Evolutionary conservation across 2,329 filamentous ascomycete species (phyloP).

Genomic region (Apiospora aurea): DNA sequence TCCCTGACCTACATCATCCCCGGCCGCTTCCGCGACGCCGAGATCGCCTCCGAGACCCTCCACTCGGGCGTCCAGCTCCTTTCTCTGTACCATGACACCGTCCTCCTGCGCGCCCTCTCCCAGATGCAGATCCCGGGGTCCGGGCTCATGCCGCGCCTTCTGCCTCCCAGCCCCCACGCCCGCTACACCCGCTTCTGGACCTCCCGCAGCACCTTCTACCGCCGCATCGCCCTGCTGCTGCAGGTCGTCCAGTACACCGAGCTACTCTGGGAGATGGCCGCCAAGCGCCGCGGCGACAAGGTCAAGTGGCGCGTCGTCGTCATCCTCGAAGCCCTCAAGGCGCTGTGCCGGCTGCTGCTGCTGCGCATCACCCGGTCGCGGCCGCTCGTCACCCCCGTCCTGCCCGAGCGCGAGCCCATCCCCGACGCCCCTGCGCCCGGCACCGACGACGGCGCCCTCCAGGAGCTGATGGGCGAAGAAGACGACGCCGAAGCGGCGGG

Average conservation of each 20-base stretch:
- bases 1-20: conserved; percentile 97
- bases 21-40: conserved; percentile 88
- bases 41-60: conserved; percentile 91
- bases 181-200: conserved; percentile 75
- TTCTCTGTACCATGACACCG: conserved; percentile 89
- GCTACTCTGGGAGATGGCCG: conserved; percentile 96
- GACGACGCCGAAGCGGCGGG: conserved; percentile 43
- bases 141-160: conserved; percentile 59
- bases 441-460: conserved; percentile 53
- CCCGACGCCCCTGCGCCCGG: conserved; percentile 63
- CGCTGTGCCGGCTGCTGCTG: conserved; percentile 80
- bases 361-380: conserved; percentile 83
- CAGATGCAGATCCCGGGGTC: conserved; percentile 52
- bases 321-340: conserved; percentile 84
- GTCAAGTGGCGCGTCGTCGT: conserved; percentile 88
- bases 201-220: conserved; percentile 72
- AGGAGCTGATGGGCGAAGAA: conserved; percentile 46
- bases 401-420: conserved; percentile 86
- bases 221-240: conserved; percentile 79
- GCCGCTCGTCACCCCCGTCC: conserved; percentile 80
- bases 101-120: conserved; percentile 73
- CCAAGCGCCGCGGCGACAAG: conserved; percentile 83
- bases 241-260: conserved; percentile 96
- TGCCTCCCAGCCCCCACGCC: conserved; percentile 59
- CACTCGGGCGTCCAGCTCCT: conserved; percentile 90